These are phyloP conservation scores for Paraphaeosphaeria sporulosa DNA, from an alignment of 2,329 filamentous ascomycete species.

Conservation along the genomic window DNA sequence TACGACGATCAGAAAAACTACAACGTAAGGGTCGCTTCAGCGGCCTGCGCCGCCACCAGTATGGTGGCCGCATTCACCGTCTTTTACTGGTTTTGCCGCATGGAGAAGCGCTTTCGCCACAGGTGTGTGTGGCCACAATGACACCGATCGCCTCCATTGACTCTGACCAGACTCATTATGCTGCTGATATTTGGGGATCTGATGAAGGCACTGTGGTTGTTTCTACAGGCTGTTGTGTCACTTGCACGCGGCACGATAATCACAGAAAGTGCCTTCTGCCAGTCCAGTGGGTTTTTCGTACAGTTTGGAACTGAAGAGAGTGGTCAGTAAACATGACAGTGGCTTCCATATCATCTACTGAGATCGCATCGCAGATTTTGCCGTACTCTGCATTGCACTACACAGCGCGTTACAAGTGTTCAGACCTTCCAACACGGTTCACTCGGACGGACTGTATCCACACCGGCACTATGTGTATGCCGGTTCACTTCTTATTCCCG, in stretches of 20 bases:
- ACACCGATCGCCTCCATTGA: neutral
- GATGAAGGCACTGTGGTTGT: conserved; percentile 72
- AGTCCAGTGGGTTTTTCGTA: conserved; percentile 73
- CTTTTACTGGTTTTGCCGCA: conserved; percentile 76
- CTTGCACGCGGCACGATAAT: conserved; percentile 61
- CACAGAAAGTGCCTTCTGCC: conserved; percentile 67
- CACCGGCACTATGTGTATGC: conserved; percentile 68
- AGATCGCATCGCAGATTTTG: conserved; percentile 60
- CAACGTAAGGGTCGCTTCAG: conserved; percentile 44
- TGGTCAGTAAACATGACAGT: conserved; percentile 50
- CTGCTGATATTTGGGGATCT: conserved; percentile 76
- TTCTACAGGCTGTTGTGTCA: conserved; percentile 69
- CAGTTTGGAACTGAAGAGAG: conserved; percentile 72
- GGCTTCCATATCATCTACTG: conserved; percentile 8
- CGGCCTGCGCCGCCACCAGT: conserved; percentile 58
- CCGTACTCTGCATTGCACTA: conserved; percentile 75
- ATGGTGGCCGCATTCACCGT: conserved; percentile 63
- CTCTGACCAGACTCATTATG: conserved; percentile 69
- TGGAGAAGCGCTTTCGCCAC: conserved; percentile 77
- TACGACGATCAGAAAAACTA: conserved; percentile 29
- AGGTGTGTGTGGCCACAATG: conserved; percentile 59
- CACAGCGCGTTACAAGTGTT: conserved; percentile 79
- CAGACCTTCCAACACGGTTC: conserved; percentile 55
- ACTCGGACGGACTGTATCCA: conserved; percentile 72
- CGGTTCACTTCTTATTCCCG: conserved; percentile 65